phyloP scores from a whole-genome alignment of 257 asterid genomes.

The Solanum sejunctum region DNA sequence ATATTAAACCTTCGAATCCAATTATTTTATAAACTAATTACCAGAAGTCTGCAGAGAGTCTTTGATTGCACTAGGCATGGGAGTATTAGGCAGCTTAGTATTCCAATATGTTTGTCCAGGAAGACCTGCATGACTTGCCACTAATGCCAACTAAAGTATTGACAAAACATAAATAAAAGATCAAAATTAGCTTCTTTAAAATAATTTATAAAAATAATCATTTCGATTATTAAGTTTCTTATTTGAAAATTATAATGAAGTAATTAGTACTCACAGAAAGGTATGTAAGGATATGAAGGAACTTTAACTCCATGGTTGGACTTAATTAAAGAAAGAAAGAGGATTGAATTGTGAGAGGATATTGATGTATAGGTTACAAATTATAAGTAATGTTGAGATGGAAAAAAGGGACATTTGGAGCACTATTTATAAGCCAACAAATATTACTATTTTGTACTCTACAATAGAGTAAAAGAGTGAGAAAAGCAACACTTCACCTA shows the following conservation, averaged over 20 bases:
- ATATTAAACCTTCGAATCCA: not conserved
- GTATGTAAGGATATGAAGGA: constrained; percentile 27
- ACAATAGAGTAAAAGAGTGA: not conserved
- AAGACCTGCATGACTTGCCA: constrained; percentile 51
- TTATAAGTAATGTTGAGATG: not conserved
- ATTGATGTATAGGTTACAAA: not conserved
- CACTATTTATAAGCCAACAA: not conserved
- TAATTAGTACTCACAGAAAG: constrained; percentile 48
- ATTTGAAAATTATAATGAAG: not conserved
- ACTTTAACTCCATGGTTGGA: constrained; percentile 36
- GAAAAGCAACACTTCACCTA: constrained; percentile 7
- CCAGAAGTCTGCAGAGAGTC: constrained; percentile 35
- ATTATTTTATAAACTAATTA: not conserved
- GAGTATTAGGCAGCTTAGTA: constrained; percentile 52
- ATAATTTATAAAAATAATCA: not conserved
- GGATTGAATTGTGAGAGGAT: not conserved
- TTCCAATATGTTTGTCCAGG: constrained; percentile 45
- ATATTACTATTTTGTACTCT: not conserved
- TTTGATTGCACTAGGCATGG: constrained; percentile 59
- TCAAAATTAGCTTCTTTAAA: not conserved
- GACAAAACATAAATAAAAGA: not conserved
- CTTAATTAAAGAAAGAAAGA: not conserved
- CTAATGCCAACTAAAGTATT: constrained; percentile 32
- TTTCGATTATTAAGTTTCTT: not conserved
- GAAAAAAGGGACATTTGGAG: not conserved